phyloP scores from a whole-genome alignment of 805 yeast genomes.

The Saccharomycopsis malanga region DNA sequence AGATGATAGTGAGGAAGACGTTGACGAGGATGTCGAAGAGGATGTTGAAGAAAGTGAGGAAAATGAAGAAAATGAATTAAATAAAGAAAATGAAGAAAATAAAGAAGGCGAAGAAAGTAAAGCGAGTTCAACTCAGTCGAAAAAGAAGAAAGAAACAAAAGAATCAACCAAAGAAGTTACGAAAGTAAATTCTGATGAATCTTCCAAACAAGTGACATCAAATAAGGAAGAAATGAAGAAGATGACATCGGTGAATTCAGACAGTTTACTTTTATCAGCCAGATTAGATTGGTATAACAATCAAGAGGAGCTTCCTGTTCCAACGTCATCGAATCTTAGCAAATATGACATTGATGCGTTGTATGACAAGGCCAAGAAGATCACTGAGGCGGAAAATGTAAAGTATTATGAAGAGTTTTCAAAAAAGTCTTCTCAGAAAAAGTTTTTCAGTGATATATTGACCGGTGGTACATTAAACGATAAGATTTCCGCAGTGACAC shows the following conservation, averaged over 20 bases:
- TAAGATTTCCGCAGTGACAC: slow-evolving; percentile 90
- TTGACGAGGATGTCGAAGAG: slow-evolving; percentile 34
- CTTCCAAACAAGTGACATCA: slow-evolving; percentile 23
- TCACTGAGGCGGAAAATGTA: slow-evolving; percentile 65
- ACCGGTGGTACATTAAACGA: slow-evolving; percentile 91
- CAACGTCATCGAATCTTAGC: slow-evolving; percentile 13
- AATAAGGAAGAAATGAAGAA: slow-evolving; percentile 27
- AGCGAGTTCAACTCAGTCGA: slow-evolving; percentile 24
- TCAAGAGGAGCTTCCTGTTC: slow-evolving; percentile 32
- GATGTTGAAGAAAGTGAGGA: slow-evolving; percentile 34
- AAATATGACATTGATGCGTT: slow-evolving; percentile 53
- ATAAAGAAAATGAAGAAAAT: slow-evolving; percentile 27
- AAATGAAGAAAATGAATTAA: slow-evolving; percentile 31
- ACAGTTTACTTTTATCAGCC: slow-evolving; percentile 51
- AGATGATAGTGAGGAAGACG: slow-evolving; percentile 34
- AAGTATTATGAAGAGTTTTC: slow-evolving; percentile 66
- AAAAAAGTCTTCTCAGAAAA: slow-evolving; percentile 70
- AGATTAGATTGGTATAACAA: slow-evolving; percentile 72
- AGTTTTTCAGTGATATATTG: slow-evolving; percentile 82
- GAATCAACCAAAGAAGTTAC: slow-evolving; percentile 17
- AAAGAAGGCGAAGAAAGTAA: slow-evolving; percentile 24
- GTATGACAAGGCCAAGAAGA: slow-evolving; percentile 55
- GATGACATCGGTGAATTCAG: slow-evolving; percentile 46
- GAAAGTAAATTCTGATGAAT: no score
- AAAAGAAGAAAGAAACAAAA: slow-evolving; percentile 28